Evolutionary conservation across 768 basidiomycete genomes (phyloP).

Genomic region (Boletus patriciae): DNA sequence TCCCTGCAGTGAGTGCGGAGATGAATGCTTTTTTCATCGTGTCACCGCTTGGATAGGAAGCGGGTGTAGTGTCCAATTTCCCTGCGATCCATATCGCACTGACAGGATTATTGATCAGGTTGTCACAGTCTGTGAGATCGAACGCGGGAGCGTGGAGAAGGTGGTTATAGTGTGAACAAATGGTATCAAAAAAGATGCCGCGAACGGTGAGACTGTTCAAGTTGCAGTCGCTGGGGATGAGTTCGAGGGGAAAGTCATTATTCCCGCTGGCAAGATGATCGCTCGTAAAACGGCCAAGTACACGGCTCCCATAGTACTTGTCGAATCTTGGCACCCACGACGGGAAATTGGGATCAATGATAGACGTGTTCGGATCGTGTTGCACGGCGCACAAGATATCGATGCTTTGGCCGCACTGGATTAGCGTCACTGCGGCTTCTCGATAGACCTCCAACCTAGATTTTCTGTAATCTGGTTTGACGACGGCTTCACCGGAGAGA

Average conservation of each 20-base stretch:
- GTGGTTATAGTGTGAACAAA: background rate
- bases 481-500: background rate
- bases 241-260: background rate
- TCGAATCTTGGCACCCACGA: constrained; percentile 12
- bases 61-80: background rate
- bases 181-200: constrained; percentile 2
- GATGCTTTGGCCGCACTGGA: constrained; percentile 1
- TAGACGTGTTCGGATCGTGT: background rate
- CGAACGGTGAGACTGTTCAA: constrained; percentile 1
- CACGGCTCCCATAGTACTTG: background rate
- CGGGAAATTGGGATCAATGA: constrained; percentile 1
- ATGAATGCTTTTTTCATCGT: constrained; percentile 1
- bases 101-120: background rate
- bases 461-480: constrained; percentile 7
- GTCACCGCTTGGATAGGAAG: background rate
- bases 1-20: constrained; percentile 1
- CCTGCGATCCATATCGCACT: background rate
- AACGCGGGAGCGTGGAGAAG: background rate
- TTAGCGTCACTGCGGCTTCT: background rate
- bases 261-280: background rate
- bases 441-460: background rate
- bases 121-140: background rate
- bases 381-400: constrained; percentile 2
- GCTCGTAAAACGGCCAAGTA: constrained; percentile 7
- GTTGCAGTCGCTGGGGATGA: background rate